Evolutionary conservation across 164 flowering plant species (phyloP).

Genomic region (Saururus chinensis): DNA sequence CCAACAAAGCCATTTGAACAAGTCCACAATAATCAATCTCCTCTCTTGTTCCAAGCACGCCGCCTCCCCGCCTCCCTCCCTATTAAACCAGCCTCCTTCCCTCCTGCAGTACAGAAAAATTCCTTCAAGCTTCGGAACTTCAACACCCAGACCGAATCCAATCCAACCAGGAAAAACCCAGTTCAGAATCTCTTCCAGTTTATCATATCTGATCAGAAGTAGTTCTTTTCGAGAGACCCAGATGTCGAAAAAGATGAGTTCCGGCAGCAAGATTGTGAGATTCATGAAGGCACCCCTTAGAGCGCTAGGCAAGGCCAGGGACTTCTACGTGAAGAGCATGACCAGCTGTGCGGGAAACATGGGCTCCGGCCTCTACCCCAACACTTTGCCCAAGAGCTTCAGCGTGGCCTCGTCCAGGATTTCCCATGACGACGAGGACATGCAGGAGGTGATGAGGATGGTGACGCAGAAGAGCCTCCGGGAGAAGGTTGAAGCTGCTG

Average conservation of each 20-base stretch:
- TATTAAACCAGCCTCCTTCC: background rate
- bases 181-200: background rate
- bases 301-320: constrained; percentile 24
- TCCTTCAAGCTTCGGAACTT: background rate
- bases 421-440: constrained; percentile 26
- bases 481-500: constrained; percentile 6
- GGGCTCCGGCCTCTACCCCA: constrained; percentile 12
- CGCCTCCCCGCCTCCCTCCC: background rate
- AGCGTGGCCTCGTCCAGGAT: constrained; percentile 18
- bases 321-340: constrained; percentile 33
- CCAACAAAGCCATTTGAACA: background rate
- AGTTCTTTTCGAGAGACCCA: background rate
- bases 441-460: constrained; percentile 32
- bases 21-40: background rate
- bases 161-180: background rate
- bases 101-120: background rate
- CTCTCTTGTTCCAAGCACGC: background rate
- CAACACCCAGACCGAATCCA: too few species aligned
- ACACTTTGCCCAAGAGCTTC: constrained; percentile 34
- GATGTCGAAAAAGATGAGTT: background rate
- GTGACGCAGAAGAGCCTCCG: constrained; percentile 23
- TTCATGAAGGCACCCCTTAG: constrained; percentile 28
- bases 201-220: background rate
- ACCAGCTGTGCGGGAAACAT: constrained; percentile 21
- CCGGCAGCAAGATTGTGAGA: constrained; percentile 10